phyloP scores from a whole-genome alignment of 2,329 filamentous ascomycete genomes.

The Aspergillus melleus region DNA sequence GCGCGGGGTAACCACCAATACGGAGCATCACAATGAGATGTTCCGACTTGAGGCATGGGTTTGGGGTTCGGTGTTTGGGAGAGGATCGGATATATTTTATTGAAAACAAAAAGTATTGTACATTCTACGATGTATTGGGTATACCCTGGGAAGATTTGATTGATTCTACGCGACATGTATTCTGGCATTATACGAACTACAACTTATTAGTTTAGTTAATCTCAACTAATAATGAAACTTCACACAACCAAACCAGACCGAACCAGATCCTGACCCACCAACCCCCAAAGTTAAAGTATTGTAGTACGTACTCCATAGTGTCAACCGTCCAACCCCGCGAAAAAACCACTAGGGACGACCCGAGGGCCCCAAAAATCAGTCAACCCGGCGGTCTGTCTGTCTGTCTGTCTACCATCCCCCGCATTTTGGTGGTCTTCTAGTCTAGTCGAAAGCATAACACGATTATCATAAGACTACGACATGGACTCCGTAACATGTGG shows the following conservation, averaged over 20 bases:
- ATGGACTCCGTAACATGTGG: no score
- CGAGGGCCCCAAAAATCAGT: background rate
- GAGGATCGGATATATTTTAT: background rate
- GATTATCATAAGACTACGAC: background rate
- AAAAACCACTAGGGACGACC: background rate
- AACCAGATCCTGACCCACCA: background rate
- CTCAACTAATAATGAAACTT: background rate
- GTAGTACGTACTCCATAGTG: no score
- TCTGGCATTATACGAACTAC: background rate
- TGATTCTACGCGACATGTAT: background rate
- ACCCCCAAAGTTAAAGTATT: background rate
- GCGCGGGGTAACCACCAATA: conserved; percentile 21
- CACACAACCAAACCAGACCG: no score
- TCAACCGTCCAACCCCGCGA: no score
- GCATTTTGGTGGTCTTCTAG: background rate
- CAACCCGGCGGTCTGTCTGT: no score
- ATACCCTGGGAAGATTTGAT: background rate
- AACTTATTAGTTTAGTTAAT: background rate
- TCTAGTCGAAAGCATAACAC: background rate
- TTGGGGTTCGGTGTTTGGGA: background rate
- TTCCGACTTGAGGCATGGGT: background rate
- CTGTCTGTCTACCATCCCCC: no score
- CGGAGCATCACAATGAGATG: background rate
- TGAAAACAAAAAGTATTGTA: background rate
- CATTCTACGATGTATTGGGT: background rate